These are phyloP conservation scores for Xylaria sp. DNA, from an alignment of 2,329 filamentous ascomycete species.

Conservation along the genomic window DNA sequence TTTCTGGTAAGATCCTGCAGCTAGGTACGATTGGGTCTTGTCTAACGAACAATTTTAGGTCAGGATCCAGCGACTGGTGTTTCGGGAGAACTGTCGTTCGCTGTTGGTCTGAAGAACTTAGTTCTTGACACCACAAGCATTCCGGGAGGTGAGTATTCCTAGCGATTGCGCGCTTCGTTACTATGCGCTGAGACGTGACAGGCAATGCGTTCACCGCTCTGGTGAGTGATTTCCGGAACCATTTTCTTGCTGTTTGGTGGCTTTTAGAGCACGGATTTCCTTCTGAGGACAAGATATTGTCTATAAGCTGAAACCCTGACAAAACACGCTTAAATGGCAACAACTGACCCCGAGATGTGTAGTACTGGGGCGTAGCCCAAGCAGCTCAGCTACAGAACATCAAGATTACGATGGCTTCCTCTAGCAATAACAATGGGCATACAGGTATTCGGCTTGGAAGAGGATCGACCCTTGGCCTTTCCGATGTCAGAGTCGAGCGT, in stretches of 20 bases:
- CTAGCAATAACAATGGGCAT: constrained; percentile 52
- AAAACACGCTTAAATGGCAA: too few species aligned
- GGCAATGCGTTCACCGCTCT: constrained; percentile 53
- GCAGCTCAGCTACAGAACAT: constrained; percentile 55
- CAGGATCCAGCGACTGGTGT: constrained; percentile 51
- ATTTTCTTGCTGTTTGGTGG: too few species aligned
- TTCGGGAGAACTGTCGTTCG: constrained; percentile 54
- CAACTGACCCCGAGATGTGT: too few species aligned
- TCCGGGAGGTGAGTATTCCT: constrained; percentile 42
- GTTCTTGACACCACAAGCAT: constrained; percentile 55
- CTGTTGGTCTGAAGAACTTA: constrained; percentile 56
- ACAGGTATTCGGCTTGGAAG: constrained; percentile 54
- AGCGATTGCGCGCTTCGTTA: neutral
- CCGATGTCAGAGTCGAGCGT: constrained; percentile 54
- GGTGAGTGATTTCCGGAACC: too few species aligned
- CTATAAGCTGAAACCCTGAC: too few species aligned
- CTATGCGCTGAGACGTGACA: constrained; percentile 32
- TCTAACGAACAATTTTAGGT: constrained; percentile 39
- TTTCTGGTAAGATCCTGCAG: constrained; percentile 45
- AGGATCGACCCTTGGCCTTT: constrained; percentile 54
- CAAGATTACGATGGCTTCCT: constrained; percentile 54
- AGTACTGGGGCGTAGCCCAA: constrained; percentile 59
- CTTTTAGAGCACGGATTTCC: too few species aligned
- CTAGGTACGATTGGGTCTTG: neutral
- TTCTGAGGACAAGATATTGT: too few species aligned